Percentiles rank a stretch among this genome's conserved stretches.
phyloP scores from a whole-genome alignment of 495 filamentous ascomycete genomes.

The Aspergillus campestris region DNA sequence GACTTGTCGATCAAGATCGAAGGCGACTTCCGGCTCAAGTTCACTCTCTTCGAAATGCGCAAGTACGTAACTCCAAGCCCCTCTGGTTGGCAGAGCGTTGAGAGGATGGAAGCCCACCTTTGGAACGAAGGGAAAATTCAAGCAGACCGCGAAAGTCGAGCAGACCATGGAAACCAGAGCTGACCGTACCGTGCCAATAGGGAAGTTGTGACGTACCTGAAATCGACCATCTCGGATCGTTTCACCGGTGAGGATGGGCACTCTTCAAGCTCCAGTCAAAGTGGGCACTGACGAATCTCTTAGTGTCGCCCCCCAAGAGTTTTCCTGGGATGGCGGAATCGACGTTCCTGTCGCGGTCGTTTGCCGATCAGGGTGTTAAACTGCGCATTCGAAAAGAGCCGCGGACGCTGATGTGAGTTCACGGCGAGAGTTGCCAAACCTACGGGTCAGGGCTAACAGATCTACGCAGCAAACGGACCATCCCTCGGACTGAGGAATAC shows the following conservation, averaged over 20 bases:
- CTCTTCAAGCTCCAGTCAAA: background rate
- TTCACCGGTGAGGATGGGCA: slow-evolving; percentile 53
- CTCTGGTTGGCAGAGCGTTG: background rate
- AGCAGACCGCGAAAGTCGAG: background rate
- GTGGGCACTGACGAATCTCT: slow-evolving; percentile 12
- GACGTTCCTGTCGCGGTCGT: slow-evolving; percentile 82
- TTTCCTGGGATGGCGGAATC: slow-evolving; percentile 87
- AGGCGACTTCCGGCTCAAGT: slow-evolving; percentile 71
- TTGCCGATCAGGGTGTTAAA: slow-evolving; percentile 91
- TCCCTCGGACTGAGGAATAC: slow-evolving; percentile 32
- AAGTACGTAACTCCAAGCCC: slow-evolving; percentile 41
- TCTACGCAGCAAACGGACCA: slow-evolving; percentile 29
- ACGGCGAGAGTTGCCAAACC: too few species aligned
- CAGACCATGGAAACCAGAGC: background rate
- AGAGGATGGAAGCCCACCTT: too few species aligned
- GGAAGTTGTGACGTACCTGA: slow-evolving; percentile 54
- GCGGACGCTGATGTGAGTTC: slow-evolving; percentile 46
- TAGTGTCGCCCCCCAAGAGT: slow-evolving; percentile 66
- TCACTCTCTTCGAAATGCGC: slow-evolving; percentile 78
- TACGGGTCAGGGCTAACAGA: too few species aligned
- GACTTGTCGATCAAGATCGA: slow-evolving; percentile 82
- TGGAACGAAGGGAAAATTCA: background rate
- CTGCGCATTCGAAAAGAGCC: slow-evolving; percentile 84
- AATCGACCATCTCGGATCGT: slow-evolving; percentile 59
- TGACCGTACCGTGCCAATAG: slow-evolving; percentile 10